Conservation (phyloP, 108 stramenopile genomes). For the Stephanodiscus minutulus region DNA sequence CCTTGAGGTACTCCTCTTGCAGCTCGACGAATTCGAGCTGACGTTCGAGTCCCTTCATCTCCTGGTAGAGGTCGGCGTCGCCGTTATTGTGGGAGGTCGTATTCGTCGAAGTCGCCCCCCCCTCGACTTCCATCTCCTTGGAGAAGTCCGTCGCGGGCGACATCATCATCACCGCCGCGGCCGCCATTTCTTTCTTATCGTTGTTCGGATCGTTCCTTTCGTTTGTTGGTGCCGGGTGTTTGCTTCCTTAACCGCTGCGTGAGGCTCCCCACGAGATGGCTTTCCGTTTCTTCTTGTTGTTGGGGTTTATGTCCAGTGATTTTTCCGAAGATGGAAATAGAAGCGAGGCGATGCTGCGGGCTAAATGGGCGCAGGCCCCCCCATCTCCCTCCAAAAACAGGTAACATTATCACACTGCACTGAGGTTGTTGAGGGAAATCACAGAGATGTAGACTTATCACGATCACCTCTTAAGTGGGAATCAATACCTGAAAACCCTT, state of each 20-base stretch:
- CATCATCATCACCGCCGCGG: conserved; percentile 27
- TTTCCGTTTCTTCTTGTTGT: background rate
- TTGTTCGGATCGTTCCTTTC: background rate
- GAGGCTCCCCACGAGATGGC: background rate
- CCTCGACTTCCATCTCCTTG: conserved; percentile 16
- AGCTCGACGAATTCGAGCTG: conserved; percentile 95
- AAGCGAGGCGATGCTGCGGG: too few relatives aligned
- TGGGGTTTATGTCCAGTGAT: too few relatives aligned
- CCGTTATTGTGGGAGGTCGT: background rate
- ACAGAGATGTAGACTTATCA: too few relatives aligned
- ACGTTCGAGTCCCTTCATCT: conserved; percentile 85
- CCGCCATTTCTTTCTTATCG: conserved; percentile 15
- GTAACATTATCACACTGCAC: too few relatives aligned
- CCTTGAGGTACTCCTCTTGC: conserved; percentile 99
- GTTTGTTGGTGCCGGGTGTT: background rate
- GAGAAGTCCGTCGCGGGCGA: background rate
- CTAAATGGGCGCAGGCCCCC: background rate
- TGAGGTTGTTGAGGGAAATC: too few relatives aligned
- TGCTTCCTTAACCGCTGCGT: background rate
- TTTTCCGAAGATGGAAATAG: background rate
- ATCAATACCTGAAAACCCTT: too few relatives aligned
- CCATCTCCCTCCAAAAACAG: background rate
- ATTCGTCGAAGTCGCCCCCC: too few relatives aligned
- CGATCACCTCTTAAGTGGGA: too few relatives aligned
- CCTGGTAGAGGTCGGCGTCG: conserved; percentile 69